A percentile compares a stretch with the other conserved stretches of the same genome.
These are phyloP conservation scores for Lactarius indigo DNA, from an alignment of 768 basidiomycete species.

Conservation along the genomic window DNA sequence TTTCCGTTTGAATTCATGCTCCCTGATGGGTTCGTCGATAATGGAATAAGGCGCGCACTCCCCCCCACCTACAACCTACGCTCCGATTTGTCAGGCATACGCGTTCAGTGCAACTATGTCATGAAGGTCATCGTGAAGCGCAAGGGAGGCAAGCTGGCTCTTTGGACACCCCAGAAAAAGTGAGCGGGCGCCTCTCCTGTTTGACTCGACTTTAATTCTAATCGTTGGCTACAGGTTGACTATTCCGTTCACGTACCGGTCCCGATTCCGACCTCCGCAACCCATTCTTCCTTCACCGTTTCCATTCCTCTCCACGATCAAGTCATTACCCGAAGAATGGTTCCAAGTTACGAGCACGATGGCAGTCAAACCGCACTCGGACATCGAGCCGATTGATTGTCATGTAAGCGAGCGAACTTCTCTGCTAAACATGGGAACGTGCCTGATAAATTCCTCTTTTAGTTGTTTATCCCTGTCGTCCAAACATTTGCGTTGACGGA, in stretches of 20 bases:
- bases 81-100: slow-evolving; percentile 33
- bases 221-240: slow-evolving; percentile 35
- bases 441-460: not conserved
- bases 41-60: slow-evolving; percentile 29
- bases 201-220: not conserved
- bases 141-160: slow-evolving; percentile 38
- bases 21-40: slow-evolving; percentile 15
- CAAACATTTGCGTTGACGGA: slow-evolving; percentile 53
- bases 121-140: slow-evolving; percentile 41
- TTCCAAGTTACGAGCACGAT: slow-evolving; percentile 46
- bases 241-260: slow-evolving; percentile 50
- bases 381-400: slow-evolving; percentile 41
- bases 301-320: slow-evolving; percentile 55
- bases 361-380: slow-evolving; percentile 35
- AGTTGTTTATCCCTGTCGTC: slow-evolving; percentile 61
- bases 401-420: slow-evolving; percentile 41
- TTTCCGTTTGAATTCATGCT: slow-evolving; percentile 40
- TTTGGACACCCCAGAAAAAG: slow-evolving; percentile 48
- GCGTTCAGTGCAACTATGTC: slow-evolving; percentile 40
- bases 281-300: slow-evolving; percentile 45
- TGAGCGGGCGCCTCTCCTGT: slow-evolving; percentile 29
- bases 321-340: slow-evolving; percentile 67
- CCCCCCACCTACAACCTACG: slow-evolving; percentile 46
- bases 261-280: slow-evolving; percentile 51
- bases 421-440: not conserved